Evolutionary conservation across 1,284 basidiomycete species (phyloP), one percentile per base, ranked within the genome.

Genomic region (Anthracocystis panici-leucophaei): DNA sequence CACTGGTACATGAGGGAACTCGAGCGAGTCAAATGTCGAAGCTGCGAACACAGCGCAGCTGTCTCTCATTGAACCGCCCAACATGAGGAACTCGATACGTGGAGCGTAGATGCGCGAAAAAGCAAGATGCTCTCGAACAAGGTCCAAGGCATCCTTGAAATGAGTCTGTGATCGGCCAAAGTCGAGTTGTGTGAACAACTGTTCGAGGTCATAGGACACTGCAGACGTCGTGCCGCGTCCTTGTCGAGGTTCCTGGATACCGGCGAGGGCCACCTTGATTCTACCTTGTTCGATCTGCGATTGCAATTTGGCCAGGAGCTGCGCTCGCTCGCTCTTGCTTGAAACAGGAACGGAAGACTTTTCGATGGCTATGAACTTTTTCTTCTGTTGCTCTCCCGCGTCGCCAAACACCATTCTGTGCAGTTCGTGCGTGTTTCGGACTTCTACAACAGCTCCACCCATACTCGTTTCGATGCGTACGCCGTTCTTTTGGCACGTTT

Each of bases 21-120:
- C 12, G 18, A 51, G 27, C 6, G 38, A 42, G 10, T 53, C 25
- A 20, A 69, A 62, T 10, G 25, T 16, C 3, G 14, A 11, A 9
- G 40, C 44, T 49, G 53, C 49, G 25, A n/a, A 12, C 8, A 45
- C 38, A 2, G 60, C 48, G n/a, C 56, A 57, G 10, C 33, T 16
- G 21, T 75, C 66, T 14, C 33, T 51, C 20, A 35, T 38, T 40
- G 46, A n/a, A 20, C 61, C 59, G 1, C 73, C 73, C 14, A 75
- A 3, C 14, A 68, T 53, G 29, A 68, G 31, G 1, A 71, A 6
- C 20, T 55, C 50, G 44, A 65, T 27, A 16, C 48, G 40, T 5
- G 57, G 51, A 14, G 55, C 44, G 23, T 71, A 58, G 21, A 71
- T 16, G n/a, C 54, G 46, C 42, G 73, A 61, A 0, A 31, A 27